Evolutionary conservation across 306 rosid species (phyloP), one percentile per base, ranked within the genome.

Genomic region (Acacia melanoxylon): DNA sequence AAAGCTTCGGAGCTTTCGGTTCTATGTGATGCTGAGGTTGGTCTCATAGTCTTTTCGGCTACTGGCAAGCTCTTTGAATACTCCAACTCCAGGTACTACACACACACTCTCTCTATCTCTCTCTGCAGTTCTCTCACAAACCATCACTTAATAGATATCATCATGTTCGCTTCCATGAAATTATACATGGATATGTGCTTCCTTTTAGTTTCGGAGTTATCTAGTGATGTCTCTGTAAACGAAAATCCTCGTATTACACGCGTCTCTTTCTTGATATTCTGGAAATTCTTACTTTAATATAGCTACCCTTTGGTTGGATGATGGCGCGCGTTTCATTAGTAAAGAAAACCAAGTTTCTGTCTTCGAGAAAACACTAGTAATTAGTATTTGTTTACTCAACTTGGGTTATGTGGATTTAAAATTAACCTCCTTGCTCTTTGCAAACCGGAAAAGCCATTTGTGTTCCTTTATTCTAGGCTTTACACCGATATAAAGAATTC

Each of bases 1-100:
- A 85, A 85, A 68, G 88, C 88, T 8, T 22, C 76, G 16, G 88
- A 85, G 72, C 88, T 85, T 74, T 74, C 88, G 1, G 88, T 85
- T 68, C 76, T 85, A 0, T 85, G 88, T 8, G 88, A 85, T 78
- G 88, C 83, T 49, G 81, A 82, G 5, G 79, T 85, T 49, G 88
- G 75, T 0, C 83, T 85, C 81, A 62, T 85, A 27, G 72, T 85
- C 70, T 85, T 85, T 81, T 85, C 88, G 0, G 73, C 88, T 12
- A 85, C 86, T 0, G 83, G 83, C 45, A 85, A 85, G 31, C 83
- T 85, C 72, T 85, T 78, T 59, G 81, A 85, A n/a, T 85, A 58
- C 29, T 59, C 48, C 72, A 85, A 29, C 75, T 78, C 86, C 71
- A 82, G 86, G 88, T 85, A 52, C 41, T 45, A 19, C 67, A 46